phyloP scores from a whole-genome alignment of 2,329 filamentous ascomycete species.

The Cercospora canescens region DNA sequence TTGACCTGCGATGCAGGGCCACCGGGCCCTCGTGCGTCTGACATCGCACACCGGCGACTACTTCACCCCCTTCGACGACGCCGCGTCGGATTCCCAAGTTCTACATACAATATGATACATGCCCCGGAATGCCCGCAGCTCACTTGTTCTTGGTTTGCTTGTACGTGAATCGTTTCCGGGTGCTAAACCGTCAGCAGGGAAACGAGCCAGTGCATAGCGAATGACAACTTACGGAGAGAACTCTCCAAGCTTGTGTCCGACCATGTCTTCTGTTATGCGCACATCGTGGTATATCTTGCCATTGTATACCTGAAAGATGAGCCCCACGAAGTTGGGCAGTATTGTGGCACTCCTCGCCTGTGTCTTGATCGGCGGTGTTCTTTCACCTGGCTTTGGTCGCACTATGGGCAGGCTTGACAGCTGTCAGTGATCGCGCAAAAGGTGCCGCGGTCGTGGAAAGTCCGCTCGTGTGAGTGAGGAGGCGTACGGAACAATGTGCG shows the following conservation, averaged over 20 bases:
- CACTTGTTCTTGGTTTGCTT: constrained; percentile 71
- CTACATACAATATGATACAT: background rate
- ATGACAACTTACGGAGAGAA: constrained; percentile 74
- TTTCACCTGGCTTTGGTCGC: constrained; percentile 60
- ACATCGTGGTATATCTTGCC: constrained; percentile 84
- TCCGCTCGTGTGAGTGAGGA: background rate
- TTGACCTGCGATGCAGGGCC: background rate
- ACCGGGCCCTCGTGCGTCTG: background rate
- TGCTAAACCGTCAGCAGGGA: constrained; percentile 47
- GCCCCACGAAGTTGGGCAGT: constrained; percentile 85
- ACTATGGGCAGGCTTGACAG: constrained; percentile 61
- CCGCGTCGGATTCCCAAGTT: background rate
- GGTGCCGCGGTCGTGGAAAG: background rate
- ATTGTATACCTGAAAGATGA: constrained; percentile 89
- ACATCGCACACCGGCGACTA: background rate
- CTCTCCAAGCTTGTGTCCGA: constrained; percentile 91
- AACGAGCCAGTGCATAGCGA: background rate
- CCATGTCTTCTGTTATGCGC: constrained; percentile 90
- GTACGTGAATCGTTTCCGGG: constrained; percentile 67
- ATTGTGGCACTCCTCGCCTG: constrained; percentile 87
- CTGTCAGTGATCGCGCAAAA: constrained; percentile 5
- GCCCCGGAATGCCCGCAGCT: background rate
- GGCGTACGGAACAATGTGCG: constrained; percentile 69
- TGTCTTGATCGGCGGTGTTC: constrained; percentile 73
- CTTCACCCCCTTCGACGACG: background rate